Conservation (phyloP, 2,329 filamentous ascomycete species). For the Fusarium xyrophilum region DNA sequence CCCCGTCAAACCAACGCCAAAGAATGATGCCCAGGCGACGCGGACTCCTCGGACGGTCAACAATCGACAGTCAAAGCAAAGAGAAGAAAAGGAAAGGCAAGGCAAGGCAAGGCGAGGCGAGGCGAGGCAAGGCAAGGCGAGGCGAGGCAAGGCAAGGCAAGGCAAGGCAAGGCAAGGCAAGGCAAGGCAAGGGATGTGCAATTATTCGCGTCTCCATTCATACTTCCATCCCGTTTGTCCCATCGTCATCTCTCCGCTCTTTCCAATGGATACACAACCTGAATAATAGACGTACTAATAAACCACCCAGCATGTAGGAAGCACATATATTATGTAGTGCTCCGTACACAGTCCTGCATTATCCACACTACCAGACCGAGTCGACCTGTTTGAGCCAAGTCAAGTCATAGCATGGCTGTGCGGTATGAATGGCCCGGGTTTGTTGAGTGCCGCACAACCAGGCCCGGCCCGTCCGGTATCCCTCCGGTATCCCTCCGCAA, state of each 20-base stretch:
- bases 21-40: not conserved
- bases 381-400: not conserved
- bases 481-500: conserved; percentile 18
- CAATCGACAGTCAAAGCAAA: not conserved
- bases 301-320: not conserved
- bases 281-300: not conserved
- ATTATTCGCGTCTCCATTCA: conserved; percentile 10
- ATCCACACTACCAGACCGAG: not conserved
- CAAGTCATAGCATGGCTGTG: not conserved
- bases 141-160: not conserved
- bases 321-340: not conserved
- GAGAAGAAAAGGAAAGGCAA: too few species aligned
- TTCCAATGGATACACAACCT: conserved; percentile 11
- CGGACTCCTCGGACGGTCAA: not conserved
- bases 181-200: conserved; percentile 12
- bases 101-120: not conserved
- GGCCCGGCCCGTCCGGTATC: conserved; percentile 31
- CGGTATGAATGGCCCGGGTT: not conserved
- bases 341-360: not conserved
- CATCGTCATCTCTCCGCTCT: not conserved
- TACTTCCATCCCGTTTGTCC: not conserved
- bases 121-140: not conserved
- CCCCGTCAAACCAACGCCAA: conserved; percentile 12
- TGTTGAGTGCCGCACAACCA: conserved; percentile 17
- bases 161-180: not conserved